phyloP scores from a whole-genome alignment of 78 protist genomes.

The Dictyostelium discoideum region DNA sequence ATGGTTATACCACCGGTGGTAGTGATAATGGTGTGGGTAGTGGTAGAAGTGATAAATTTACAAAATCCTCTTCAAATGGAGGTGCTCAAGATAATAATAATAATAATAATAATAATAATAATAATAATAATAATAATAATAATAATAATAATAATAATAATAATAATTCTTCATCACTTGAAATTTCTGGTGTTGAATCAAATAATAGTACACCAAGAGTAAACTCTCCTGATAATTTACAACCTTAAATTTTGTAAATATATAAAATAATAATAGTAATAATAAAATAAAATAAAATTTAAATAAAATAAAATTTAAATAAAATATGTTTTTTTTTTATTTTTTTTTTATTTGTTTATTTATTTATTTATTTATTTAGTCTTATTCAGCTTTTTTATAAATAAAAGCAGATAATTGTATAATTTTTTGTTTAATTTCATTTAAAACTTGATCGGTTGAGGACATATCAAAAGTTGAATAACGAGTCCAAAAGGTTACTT shows the following conservation, averaged over 20 bases:
- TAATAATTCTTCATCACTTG: neutral
- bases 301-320: neutral
- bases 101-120: no score
- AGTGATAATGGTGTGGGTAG: neutral
- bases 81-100: neutral
- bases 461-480: constrained; percentile 6
- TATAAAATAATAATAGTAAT: neutral
- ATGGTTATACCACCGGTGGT: neutral
- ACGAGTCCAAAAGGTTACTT: constrained; percentile 47
- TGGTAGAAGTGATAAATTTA: neutral
- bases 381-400: constrained; percentile 22
- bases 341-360: no score
- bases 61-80: neutral
- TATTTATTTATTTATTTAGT: no score
- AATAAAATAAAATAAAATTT: neutral
- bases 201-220: neutral
- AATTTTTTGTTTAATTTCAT: constrained; percentile 64
- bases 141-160: no score
- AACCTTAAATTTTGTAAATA: neutral
- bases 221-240: neutral
- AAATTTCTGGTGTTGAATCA: neutral
- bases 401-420: constrained; percentile 57
- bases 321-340: neutral
- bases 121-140: no score
- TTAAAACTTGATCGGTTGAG: constrained; percentile 51